phyloP scores from a whole-genome alignment of 108 stramenopile species.

The Cylindrotheca closterium region DNA sequence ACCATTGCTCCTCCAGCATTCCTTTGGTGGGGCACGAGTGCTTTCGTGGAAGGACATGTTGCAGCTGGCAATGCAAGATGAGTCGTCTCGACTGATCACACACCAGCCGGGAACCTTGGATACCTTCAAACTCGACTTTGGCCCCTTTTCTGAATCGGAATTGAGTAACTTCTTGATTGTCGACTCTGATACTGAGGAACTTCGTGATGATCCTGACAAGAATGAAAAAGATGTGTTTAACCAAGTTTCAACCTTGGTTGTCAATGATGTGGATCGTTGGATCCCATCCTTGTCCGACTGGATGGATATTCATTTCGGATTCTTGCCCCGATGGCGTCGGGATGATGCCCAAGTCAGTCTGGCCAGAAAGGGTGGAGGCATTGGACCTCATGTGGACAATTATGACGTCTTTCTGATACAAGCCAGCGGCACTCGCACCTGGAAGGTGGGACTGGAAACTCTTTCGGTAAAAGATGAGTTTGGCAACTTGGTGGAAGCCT shows the following conservation, averaged over 20 bases:
- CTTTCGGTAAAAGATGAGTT: slow-evolving; percentile 55
- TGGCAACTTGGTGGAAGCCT: slow-evolving; percentile 57
- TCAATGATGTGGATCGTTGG: slow-evolving; percentile 86
- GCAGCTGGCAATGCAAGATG: background rate
- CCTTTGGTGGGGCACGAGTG: no score
- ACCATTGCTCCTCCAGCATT: no score
- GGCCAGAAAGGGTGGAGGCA: slow-evolving; percentile 67
- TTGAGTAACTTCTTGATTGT: slow-evolving; percentile 21
- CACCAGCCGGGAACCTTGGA: slow-evolving; percentile 42
- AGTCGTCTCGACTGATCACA: slow-evolving; percentile 44
- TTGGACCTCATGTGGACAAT: slow-evolving; percentile 93
- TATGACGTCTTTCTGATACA: slow-evolving; percentile 96
- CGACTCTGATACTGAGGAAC: slow-evolving; percentile 7
- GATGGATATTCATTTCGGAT: slow-evolving; percentile 56
- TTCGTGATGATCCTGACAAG: slow-evolving; percentile 10
- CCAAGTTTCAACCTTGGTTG: slow-evolving; percentile 51
- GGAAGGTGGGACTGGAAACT: slow-evolving; percentile 59
- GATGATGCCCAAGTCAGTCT: slow-evolving; percentile 90
- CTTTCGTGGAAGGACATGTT: no score
- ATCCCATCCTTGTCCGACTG: slow-evolving; percentile 67
- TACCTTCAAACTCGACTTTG: slow-evolving; percentile 56
- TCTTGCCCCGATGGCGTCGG: slow-evolving; percentile 73
- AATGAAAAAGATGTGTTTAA: slow-evolving; percentile 14
- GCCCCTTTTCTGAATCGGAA: slow-evolving; percentile 45
- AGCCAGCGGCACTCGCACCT: slow-evolving; percentile 64